Percentiles rank a stretch among this genome's conserved stretches.
Evolutionary conservation across 192 early-diverging fungal species (phyloP).

Genomic region (Coemansia sp.): DNA sequence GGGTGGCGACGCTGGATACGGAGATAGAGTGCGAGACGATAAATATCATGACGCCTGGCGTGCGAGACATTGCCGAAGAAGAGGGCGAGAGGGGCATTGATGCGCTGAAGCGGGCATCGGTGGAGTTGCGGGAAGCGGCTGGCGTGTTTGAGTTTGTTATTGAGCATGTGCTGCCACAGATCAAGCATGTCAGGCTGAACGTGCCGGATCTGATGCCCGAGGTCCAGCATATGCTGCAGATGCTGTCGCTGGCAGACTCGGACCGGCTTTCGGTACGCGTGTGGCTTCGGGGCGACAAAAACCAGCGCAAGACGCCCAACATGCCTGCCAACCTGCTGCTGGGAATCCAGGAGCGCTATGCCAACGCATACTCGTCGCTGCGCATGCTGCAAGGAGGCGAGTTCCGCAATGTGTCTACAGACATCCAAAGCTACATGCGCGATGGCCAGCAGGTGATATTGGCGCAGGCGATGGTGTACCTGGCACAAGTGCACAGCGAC

Average conservation of each 20-base stretch:
- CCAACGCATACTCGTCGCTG: slow-evolving; percentile 29
- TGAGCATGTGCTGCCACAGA: slow-evolving; percentile 39
- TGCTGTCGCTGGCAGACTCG: slow-evolving; percentile 49
- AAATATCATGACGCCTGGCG: slow-evolving; percentile 42
- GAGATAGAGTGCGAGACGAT: slow-evolving; percentile 50
- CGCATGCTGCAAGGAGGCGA: slow-evolving; percentile 46
- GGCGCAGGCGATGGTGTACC: slow-evolving; percentile 52
- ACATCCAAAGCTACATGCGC: slow-evolving; percentile 50
- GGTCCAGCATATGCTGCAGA: slow-evolving; percentile 53
- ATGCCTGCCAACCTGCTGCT: slow-evolving; percentile 48
- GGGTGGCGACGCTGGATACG: slow-evolving; percentile 42
- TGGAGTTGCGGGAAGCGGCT: slow-evolving; percentile 47
- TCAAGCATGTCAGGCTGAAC: slow-evolving; percentile 20
- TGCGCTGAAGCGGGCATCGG: slow-evolving; percentile 43
- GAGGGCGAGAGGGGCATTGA: slow-evolving; percentile 45
- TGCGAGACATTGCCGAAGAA: slow-evolving; percentile 15
- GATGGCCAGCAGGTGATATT: slow-evolving; percentile 50
- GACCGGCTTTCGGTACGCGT: slow-evolving; percentile 50
- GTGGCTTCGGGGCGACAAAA: slow-evolving; percentile 45
- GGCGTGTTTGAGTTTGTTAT: slow-evolving; percentile 47
- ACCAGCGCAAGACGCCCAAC: slow-evolving; percentile 44
- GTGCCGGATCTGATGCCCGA: slow-evolving; percentile 47
- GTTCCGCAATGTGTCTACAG: slow-evolving; percentile 41
- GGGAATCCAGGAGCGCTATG: slow-evolving; percentile 48
- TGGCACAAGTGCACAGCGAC: slow-evolving; percentile 50